phyloP scores from a whole-genome alignment of 2,329 filamentous ascomycete genomes.

The Stromatinia cepivora region DNA sequence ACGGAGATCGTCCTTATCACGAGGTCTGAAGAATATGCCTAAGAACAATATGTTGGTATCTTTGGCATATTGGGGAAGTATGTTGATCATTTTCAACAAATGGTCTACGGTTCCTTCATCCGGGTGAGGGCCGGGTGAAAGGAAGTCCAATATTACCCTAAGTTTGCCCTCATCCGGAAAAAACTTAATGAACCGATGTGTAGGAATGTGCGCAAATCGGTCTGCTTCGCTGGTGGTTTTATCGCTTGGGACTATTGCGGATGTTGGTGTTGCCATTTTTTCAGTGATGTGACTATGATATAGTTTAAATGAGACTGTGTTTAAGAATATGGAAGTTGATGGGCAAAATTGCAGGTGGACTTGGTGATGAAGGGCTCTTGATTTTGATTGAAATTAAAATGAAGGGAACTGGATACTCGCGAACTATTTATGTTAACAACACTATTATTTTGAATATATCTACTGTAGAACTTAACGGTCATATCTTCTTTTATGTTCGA shows the following conservation, averaged over 20 bases:
- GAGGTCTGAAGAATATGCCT: neutral
- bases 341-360: too few species aligned
- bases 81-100: neutral
- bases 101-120: neutral
- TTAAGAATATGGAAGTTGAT: too few species aligned
- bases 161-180: neutral
- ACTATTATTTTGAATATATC: neutral
- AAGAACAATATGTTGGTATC: neutral
- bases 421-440: neutral
- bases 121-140: neutral
- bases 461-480: neutral
- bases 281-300: too few species aligned
- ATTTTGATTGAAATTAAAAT: neutral
- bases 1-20: neutral
- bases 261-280: neutral
- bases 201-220: neutral
- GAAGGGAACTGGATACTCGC: neutral
- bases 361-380: neutral
- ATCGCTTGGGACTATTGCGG: neutral
- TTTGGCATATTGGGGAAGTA: neutral
- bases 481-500: neutral
- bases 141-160: neutral
- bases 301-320: too few species aligned
- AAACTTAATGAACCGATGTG: neutral
- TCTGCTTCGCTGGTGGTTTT: neutral